Evolutionary conservation across 345 rosid species (phyloP).

Genomic region (Moricandia moricandioides): DNA sequence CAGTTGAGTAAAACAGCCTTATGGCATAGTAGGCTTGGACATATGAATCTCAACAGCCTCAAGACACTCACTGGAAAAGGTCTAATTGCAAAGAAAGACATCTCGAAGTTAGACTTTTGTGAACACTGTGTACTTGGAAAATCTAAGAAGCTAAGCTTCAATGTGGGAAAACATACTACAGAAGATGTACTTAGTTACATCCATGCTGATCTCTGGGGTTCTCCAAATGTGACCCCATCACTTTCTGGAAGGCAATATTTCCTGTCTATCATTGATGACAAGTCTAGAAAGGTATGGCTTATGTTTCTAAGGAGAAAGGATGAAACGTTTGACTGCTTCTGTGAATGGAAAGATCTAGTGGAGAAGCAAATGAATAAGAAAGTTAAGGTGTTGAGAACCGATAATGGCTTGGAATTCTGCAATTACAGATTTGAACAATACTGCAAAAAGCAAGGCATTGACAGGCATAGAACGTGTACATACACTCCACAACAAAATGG

Average conservation of each 20-base stretch:
- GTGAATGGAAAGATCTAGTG: neutral
- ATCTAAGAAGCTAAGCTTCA: neutral
- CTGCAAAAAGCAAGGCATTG: neutral
- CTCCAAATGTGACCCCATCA: neutral
- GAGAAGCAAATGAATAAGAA: neutral
- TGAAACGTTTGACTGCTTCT: neutral
- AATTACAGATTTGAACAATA: neutral
- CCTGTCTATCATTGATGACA: neutral
- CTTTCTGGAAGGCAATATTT: neutral
- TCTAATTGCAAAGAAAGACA: neutral
- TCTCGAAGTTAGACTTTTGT: neutral
- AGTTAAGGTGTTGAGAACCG: neutral
- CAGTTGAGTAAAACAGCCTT: neutral
- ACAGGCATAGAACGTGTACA: neutral
- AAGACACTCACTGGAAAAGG: neutral
- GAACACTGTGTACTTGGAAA: neutral
- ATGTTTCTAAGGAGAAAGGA: neutral
- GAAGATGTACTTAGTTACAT: neutral
- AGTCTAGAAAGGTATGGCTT: neutral
- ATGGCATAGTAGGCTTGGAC: neutral
- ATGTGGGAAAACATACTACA: neutral
- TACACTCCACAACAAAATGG: neutral
- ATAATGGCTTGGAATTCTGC: neutral
- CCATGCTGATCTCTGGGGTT: neutral
- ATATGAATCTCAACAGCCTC: neutral